Evolutionary conservation across 2,329 filamentous ascomycete species (phyloP), one percentile per base, ranked within the genome.

Genomic region (Penicillium sumatraense): DNA sequence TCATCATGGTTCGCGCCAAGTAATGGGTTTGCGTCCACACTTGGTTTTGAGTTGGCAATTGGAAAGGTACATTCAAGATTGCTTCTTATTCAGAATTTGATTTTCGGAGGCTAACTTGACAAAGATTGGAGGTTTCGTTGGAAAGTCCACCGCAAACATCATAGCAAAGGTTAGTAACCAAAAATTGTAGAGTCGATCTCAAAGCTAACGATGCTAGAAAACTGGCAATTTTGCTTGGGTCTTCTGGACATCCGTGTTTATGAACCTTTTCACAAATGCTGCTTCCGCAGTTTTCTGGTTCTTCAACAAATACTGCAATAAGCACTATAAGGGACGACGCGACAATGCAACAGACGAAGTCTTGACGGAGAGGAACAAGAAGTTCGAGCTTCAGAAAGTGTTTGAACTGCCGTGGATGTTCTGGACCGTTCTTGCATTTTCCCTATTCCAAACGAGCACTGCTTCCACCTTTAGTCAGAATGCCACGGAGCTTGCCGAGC

Each of bases 1-100:
- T 85, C 83, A 0, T 85, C 83, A 0, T 87, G 85, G 85, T 87
- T 87, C 57, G 77, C 84, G 0, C 85, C 85, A 0, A 83, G 78
- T 7, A 80, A 83, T 53, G 85, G 85, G 1, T 87, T 87, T 63
- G 85, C 84, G 0, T 84, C 83, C 0, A 87, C 84, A 0, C 74
- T 87, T 0, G 85, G 80, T 0, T 81, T 87, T 3, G 85, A 87
- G 65, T 74, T 87, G 0, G 83, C 79, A 0, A 79, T 87, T 49
- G 83, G 83, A 16, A 87, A 86, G 47, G 67, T 69, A 44, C 26
- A n/a, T n/a, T n/a, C n/a, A n/a, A n/a, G n/a, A n/a, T n/a, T n/a
- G n/a, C n/a, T n/a, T n/a, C n/a, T n/a, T n/a, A n/a, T n/a, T n/a
- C n/a, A n/a, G n/a, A n/a, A n/a, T n/a, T n/a, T n/a, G n/a, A n/a